Conservation (phyloP, 179 eudicot species). For the Heliamphora pulchella region DNA sequence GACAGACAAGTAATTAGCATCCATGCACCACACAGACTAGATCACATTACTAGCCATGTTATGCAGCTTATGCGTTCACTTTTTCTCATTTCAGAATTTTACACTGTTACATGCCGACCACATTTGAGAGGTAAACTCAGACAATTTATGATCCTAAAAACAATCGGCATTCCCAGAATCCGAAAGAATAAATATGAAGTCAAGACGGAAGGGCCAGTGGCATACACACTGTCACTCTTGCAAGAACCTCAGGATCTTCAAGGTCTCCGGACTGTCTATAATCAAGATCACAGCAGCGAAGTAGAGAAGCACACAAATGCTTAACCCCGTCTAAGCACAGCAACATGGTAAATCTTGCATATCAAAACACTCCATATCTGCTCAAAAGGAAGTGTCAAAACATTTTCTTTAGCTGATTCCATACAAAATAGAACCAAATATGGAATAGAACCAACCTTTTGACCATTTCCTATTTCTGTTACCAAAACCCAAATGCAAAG, state of each 20-base stretch:
- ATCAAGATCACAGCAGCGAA: slow-evolving; percentile 49
- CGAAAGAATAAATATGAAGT: not conserved
- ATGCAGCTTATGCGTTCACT: not conserved
- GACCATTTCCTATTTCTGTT: slow-evolving; percentile 29
- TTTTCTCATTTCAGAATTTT: not conserved
- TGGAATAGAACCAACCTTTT: slow-evolving; percentile 22
- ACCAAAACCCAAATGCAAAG: slow-evolving; percentile 1
- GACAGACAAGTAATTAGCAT: not conserved
- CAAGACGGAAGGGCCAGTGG: slow-evolving; percentile 1
- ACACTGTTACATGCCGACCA: not conserved
- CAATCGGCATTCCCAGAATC: slow-evolving; percentile 2
- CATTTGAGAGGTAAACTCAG: slow-evolving; percentile 5
- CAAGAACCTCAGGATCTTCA: slow-evolving; percentile 54
- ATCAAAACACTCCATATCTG: slow-evolving; percentile 47
- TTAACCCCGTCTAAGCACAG: slow-evolving; percentile 51
- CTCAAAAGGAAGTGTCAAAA: slow-evolving; percentile 11
- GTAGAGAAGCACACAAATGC: slow-evolving; percentile 41
- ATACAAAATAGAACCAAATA: not conserved
- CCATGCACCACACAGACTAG: not conserved
- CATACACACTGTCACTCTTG: slow-evolving; percentile 56
- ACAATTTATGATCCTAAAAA: not conserved
- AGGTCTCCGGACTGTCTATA: slow-evolving; percentile 43
- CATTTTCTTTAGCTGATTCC: not conserved
- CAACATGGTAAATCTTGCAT: slow-evolving; percentile 39
- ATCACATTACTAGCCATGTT: not conserved